Evolutionary conservation across 371 early-diverging fungal species (phyloP), one percentile per base, ranked within the genome.

Genomic region (Saksenaea oblongispora): DNA sequence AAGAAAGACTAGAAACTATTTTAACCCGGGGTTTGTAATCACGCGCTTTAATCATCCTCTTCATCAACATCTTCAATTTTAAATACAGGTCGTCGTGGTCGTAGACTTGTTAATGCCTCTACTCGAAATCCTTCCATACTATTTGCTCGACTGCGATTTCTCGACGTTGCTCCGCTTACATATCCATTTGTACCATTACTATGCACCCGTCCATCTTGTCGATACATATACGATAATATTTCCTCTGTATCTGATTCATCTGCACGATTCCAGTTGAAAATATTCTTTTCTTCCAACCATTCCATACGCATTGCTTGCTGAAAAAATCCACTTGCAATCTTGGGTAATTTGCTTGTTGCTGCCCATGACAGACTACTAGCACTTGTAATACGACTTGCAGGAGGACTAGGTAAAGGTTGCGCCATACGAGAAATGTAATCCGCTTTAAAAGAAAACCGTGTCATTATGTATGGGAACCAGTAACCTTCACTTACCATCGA

Each of bases 161-260:
- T 24, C 22, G 51, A 22, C 11, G 18, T n/a, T 47, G 51, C 56
- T 11, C 66, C 73, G 35, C 69, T 71, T 0, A 63, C 61, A 26
- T 73, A 76, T n/a, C 73, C 71, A 56, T 73, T 72, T 15, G 71
- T 58, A 35, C 70, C 72, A 37, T 65, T 62, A 24, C n/a, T n/a
- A n/a, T n/a, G n/a, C n/a, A 64, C 61, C 15, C 55, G 57, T 14
- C 72, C 74, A 18, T 75, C 65, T 24, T 67, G 64, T 31, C 72
- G 71, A 34, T 84, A 82, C 41, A 83, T 59, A 70, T 82, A 84
- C 64, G 72, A 84, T 35, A 76, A 75, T 1, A 77, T 80, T 58
- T 85, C 87, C n/a, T 87, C 87, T 3, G 75, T 68, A 64, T 86
- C 84, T 14, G 81, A 76, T 26, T 80, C 85, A n/a, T 76, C 77